A percentile compares a stretch with the other conserved stretches of the same genome.
phyloP scores from a whole-genome alignment of 768 basidiomycete genomes.

The Tricholoma saponaceum region DNA sequence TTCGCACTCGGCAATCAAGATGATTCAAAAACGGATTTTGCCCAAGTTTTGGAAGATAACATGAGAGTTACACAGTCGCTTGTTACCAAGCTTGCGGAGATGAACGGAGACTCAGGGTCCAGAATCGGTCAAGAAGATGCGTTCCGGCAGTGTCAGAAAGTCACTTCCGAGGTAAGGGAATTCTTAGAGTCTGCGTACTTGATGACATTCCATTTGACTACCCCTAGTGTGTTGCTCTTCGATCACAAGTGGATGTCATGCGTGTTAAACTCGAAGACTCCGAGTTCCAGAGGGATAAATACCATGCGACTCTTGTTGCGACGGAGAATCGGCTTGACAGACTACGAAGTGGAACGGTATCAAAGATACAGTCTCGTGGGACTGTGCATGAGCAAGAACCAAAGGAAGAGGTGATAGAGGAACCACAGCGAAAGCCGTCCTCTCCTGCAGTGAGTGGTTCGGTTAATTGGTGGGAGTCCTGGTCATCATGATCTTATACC shows the following conservation, averaged over 20 bases:
- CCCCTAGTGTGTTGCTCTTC: conserved; percentile 50
- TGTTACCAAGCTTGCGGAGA: conserved; percentile 52
- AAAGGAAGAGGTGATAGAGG: conserved; percentile 39
- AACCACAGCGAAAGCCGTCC: conserved; percentile 47
- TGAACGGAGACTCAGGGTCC: conserved; percentile 31
- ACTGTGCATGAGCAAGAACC: conserved; percentile 22
- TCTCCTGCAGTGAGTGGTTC: conserved; percentile 72
- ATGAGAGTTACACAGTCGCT: conserved; percentile 56
- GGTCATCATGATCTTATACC: conserved; percentile 35
- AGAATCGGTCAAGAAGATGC: conserved; percentile 32
- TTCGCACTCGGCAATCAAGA: conserved; percentile 37
- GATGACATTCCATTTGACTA: conserved; percentile 6
- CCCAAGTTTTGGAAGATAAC: conserved; percentile 47
- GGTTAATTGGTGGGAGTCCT: conserved; percentile 63
- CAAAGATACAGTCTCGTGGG: conserved; percentile 38
- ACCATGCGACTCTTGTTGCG: conserved; percentile 45
- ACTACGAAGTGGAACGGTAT: conserved; percentile 49
- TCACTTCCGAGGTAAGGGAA: conserved; percentile 56
- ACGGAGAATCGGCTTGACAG: conserved; percentile 65
- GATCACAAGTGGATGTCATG: conserved; percentile 52
- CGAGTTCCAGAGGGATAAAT: conserved; percentile 43
- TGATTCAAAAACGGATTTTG: conserved; percentile 32
- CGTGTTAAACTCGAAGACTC: conserved; percentile 47
- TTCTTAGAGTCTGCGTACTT: conserved; percentile 1
- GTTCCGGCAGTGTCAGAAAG: conserved; percentile 46